These are phyloP conservation scores for Candida hungchunana DNA, from an alignment of 805 yeast species.

Conservation along the genomic window DNA sequence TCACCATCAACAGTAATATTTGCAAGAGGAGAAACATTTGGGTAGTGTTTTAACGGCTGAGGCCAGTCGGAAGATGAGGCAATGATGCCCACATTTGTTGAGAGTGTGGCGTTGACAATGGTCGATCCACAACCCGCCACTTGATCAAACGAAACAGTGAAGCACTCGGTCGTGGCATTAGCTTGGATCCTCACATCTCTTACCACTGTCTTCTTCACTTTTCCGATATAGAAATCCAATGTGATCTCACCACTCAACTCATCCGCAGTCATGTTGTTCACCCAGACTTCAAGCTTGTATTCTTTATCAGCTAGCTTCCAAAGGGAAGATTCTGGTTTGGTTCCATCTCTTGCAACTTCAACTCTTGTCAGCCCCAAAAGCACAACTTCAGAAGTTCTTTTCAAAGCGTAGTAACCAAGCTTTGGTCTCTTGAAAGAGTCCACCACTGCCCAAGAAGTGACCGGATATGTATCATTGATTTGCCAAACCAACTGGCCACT, in stretches of 20 bases:
- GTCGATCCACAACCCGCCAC: not conserved
- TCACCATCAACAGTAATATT: conserved; percentile 25
- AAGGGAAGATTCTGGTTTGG: conserved; percentile 7
- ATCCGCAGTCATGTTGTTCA: conserved; percentile 7
- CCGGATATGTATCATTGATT: conserved; percentile 51
- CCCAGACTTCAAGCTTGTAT: conserved; percentile 11
- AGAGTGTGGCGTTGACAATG: not conserved
- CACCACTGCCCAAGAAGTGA: conserved; percentile 45
- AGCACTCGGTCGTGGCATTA: conserved; percentile 8
- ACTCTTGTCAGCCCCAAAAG: conserved; percentile 19
- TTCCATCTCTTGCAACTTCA: conserved; percentile 12
- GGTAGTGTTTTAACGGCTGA: conserved; percentile 29
- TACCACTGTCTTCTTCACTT: not conserved
- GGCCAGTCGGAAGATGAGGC: conserved; percentile 45
- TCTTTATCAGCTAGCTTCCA: conserved; percentile 10
- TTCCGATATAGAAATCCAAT: conserved; percentile 8
- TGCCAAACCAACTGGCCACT: conserved; percentile 54
- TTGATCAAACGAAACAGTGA: not conserved
- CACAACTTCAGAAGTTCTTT: conserved; percentile 34
- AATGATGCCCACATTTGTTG: conserved; percentile 10
- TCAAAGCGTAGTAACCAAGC: conserved; percentile 43
- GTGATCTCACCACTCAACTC: conserved; percentile 3
- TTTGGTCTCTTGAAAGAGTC: conserved; percentile 42
- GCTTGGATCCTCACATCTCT: not conserved
- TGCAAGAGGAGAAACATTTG: conserved; percentile 19